These are phyloP conservation scores for Colletotrichum scovillei DNA, from an alignment of 2,329 filamentous ascomycete genomes.

Conservation along the genomic window DNA sequence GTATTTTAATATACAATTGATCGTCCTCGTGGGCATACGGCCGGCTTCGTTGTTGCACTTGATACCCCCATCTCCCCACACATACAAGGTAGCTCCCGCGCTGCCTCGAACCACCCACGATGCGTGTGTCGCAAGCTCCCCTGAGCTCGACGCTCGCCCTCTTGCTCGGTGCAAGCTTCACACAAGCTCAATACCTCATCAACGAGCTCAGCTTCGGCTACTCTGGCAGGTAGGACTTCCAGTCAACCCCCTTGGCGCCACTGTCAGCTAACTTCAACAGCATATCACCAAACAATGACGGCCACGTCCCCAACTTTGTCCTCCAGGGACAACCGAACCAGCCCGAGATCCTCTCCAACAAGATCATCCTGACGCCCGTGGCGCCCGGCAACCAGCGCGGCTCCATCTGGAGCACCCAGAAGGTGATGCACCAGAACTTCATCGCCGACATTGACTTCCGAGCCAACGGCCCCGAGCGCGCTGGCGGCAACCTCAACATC, in stretches of 20 bases:
- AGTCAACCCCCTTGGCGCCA: neutral
- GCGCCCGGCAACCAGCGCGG: slow-evolving; percentile 87
- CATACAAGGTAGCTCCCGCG: slow-evolving; percentile 9
- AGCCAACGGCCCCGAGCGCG: slow-evolving; percentile 85
- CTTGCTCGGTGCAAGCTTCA: slow-evolving; percentile 58
- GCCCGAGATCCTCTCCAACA: slow-evolving; percentile 83
- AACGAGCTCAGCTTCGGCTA: slow-evolving; percentile 84
- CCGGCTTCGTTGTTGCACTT: slow-evolving; percentile 30
- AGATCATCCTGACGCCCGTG: slow-evolving; percentile 89
- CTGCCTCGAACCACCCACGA: slow-evolving; percentile 44
- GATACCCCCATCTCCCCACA: slow-evolving; percentile 15
- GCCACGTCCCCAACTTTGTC: slow-evolving; percentile 63
- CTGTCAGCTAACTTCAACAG: slow-evolving; percentile 15
- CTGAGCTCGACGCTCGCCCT: slow-evolving; percentile 49
- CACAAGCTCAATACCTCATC: slow-evolving; percentile 74
- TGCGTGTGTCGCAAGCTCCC: slow-evolving; percentile 51
- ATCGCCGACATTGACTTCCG: slow-evolving; percentile 88
- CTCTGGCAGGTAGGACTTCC: slow-evolving; percentile 65
- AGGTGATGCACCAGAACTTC: slow-evolving; percentile 77
- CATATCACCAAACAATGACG: slow-evolving; percentile 34
- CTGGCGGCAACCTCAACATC: slow-evolving; percentile 89
- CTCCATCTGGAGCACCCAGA: slow-evolving; percentile 80
- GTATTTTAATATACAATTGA: slow-evolving; percentile 33
- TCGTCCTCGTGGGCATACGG: slow-evolving; percentile 27
- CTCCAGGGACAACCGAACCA: slow-evolving; percentile 65